These are phyloP conservation scores for Geotrichum cucujoidarum DNA, from an alignment of 1,139 yeast species.

Conservation along the genomic window DNA sequence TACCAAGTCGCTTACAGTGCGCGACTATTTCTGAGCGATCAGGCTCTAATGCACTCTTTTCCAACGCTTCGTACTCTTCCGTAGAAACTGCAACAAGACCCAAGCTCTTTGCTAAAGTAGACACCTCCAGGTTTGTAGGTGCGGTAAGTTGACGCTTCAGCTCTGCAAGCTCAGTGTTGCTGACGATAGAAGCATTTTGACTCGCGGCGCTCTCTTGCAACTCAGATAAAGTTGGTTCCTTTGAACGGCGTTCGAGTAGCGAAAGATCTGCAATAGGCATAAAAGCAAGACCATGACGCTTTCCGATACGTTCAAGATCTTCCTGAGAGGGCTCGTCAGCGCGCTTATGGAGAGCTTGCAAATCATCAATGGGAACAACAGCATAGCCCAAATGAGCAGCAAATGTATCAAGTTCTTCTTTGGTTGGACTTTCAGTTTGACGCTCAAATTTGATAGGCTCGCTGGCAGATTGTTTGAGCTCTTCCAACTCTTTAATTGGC, in stretches of 20 bases:
- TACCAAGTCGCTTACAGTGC: constrained; percentile 33
- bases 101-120: constrained; percentile 36
- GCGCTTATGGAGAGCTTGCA: constrained; percentile 33
- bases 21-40: constrained; percentile 26
- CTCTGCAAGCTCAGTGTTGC: constrained; percentile 26
- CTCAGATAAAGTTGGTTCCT: constrained; percentile 17
- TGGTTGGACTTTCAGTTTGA: constrained; percentile 28
- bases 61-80: constrained; percentile 35
- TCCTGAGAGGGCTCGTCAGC: constrained; percentile 37
- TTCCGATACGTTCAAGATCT: constrained; percentile 28
- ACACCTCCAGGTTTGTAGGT: constrained; percentile 34
- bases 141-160: constrained; percentile 25
- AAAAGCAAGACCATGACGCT: constrained; percentile 29
- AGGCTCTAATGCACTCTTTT: constrained; percentile 30
- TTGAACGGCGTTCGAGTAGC: constrained; percentile 13
- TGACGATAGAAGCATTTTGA: constrained; percentile 38
- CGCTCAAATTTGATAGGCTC: constrained; percentile 26
- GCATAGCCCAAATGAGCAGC: constrained; percentile 41
- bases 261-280: constrained; percentile 27
- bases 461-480: constrained; percentile 24
- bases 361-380: constrained; percentile 35
- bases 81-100: constrained; percentile 40
- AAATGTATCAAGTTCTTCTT: constrained; percentile 43
- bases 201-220: constrained; percentile 12
- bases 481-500: constrained; percentile 30